These are phyloP conservation scores for Hanseniaspora nectarophila DNA, from an alignment of 805 yeast species.

Conservation along the genomic window DNA sequence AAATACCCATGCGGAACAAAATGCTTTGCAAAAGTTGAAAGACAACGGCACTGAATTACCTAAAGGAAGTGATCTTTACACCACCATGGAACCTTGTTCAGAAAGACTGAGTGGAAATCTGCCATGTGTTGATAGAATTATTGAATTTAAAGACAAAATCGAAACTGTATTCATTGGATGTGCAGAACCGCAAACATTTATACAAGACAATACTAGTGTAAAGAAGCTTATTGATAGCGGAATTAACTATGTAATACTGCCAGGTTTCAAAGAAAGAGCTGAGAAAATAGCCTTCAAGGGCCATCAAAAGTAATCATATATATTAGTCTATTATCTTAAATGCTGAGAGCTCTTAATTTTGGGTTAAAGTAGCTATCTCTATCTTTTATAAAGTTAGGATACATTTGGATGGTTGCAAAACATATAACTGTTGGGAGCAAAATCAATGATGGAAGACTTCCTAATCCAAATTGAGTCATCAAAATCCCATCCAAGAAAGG, in stretches of 20 bases:
- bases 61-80: slow-evolving; percentile 66
- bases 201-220: slow-evolving; percentile 59
- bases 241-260: slow-evolving; percentile 63
- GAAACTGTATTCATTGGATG: slow-evolving; percentile 82
- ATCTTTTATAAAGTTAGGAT: neutral
- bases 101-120: slow-evolving; percentile 74
- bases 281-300: slow-evolving; percentile 63
- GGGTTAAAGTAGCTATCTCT: neutral
- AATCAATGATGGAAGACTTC: neutral
- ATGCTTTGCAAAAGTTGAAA: slow-evolving; percentile 71
- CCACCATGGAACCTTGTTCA: slow-evolving; percentile 97
- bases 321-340: too few relatives aligned
- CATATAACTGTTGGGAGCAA: neutral
- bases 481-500: slow-evolving; percentile 9
- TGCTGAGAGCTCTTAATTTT: neutral
- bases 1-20: slow-evolving; percentile 95
- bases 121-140: slow-evolving; percentile 76
- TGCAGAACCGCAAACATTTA: slow-evolving; percentile 78
- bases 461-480: neutral
- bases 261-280: slow-evolving; percentile 68
- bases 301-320: slow-evolving; percentile 32
- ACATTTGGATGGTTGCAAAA: neutral
- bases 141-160: slow-evolving; percentile 39
- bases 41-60: slow-evolving; percentile 40
- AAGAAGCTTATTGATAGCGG: slow-evolving; percentile 42